Percentiles rank a stretch among this genome's conserved stretches.
phyloP scores from a whole-genome alignment of 495 filamentous ascomycete genomes.

The Neurospora hispaniola region DNA sequence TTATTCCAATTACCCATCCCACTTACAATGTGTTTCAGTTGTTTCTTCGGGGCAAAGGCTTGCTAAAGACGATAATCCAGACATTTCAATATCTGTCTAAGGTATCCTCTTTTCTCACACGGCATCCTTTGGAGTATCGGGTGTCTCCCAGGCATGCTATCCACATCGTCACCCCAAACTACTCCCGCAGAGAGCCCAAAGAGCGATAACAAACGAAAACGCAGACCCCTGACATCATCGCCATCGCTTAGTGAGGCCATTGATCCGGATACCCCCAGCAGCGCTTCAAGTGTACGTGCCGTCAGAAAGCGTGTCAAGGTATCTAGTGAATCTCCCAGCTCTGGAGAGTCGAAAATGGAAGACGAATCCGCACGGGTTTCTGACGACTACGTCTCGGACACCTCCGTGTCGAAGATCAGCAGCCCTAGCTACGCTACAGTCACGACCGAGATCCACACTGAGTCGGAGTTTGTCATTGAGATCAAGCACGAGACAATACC shows the following conservation, averaged over 20 bases:
- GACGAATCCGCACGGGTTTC: background rate
- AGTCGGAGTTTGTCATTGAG: background rate
- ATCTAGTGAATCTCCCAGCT: background rate
- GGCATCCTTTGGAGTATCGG: background rate
- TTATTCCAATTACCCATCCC: background rate
- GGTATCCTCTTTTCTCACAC: background rate
- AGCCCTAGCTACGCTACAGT: background rate
- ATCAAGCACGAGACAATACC: background rate
- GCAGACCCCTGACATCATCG: background rate
- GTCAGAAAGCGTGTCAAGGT: background rate
- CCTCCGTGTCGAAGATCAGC: background rate
- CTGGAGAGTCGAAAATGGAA: background rate
- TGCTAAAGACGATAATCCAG: background rate
- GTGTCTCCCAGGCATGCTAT: background rate
- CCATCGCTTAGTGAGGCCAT: background rate
- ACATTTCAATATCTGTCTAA: background rate
- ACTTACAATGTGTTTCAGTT: background rate
- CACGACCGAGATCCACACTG: background rate
- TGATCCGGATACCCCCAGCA: background rate
- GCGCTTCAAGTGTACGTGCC: background rate
- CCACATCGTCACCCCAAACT: background rate
- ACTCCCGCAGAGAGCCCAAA: background rate
- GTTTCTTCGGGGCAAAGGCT: background rate
- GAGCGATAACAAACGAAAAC: background rate
- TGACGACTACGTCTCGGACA: background rate